These are phyloP conservation scores for Saccharomycopsis sp. DNA, from an alignment of 805 yeast species.

Conservation along the genomic window DNA sequence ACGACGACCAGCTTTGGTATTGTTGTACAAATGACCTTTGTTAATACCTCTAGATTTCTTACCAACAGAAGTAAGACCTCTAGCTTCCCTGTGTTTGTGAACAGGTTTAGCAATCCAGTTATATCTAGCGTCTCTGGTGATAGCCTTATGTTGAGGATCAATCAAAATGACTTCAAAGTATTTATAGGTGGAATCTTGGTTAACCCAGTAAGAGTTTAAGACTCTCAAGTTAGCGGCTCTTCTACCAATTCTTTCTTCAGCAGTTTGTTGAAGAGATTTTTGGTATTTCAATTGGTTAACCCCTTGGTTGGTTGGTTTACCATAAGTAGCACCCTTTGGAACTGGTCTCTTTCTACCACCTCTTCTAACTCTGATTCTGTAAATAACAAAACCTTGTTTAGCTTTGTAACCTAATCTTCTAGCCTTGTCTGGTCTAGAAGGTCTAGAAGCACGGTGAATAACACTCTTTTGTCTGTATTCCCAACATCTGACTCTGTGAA, in stretches of 20 bases:
- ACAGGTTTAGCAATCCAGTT: constrained; percentile 99
- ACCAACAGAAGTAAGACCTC: constrained; percentile 98
- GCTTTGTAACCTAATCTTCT: constrained; percentile 99
- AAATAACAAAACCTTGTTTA: constrained; percentile 98
- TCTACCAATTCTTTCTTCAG: constrained; percentile 99
- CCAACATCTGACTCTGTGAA: constrained; percentile 99
- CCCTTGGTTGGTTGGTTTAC: constrained; percentile 99
- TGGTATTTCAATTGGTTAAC: constrained; percentile 98
- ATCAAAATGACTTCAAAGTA: constrained; percentile 96
- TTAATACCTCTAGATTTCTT: constrained; percentile 99
- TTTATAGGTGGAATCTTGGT: constrained; percentile 99
- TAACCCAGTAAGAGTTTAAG: constrained; percentile 99
- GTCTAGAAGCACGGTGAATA: constrained; percentile 97
- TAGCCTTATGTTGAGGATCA: constrained; percentile 97
- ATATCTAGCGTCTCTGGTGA: constrained; percentile 97
- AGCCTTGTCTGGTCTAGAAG: constrained; percentile 99
- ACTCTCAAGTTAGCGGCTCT: constrained; percentile 99
- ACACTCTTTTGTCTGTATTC: constrained; percentile 99
- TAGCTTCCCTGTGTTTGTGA: constrained; percentile 99
- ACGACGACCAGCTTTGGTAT: constrained; percentile 97
- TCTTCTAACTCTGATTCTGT: constrained; percentile 98
- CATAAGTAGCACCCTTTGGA: constrained; percentile 99
- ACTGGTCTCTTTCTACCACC: constrained; percentile 99
- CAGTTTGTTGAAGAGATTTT: constrained; percentile 94
- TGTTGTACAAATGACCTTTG: constrained; percentile 99